Evolutionary conservation across 2,329 filamentous ascomycete species (phyloP).

Genomic region (Fusarium armeniacum): DNA sequence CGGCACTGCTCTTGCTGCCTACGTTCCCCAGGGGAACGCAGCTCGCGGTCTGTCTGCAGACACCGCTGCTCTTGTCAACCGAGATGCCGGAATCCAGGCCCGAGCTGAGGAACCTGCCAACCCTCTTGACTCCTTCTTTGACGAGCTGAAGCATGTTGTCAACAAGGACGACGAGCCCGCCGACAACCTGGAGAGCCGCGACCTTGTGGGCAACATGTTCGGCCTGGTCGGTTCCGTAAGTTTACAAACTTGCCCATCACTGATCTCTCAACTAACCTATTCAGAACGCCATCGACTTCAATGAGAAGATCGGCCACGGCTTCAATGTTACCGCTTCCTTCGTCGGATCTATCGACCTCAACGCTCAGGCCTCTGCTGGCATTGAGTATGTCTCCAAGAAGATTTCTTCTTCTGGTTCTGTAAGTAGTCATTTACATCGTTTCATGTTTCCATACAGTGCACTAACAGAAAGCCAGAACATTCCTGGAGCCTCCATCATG

Average conservation of each 20-base stretch:
- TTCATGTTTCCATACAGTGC: too few relatives aligned
- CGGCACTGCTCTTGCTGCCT: background rate
- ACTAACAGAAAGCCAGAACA: background rate
- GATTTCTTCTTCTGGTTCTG: background rate
- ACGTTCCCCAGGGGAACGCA: background rate
- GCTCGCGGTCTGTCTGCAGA: background rate
- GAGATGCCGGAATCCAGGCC: background rate
- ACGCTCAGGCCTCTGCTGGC: background rate
- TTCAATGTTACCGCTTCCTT: background rate
- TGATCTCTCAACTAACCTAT: background rate
- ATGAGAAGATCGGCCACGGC: background rate
- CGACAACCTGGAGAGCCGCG: background rate
- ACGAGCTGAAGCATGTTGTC: background rate
- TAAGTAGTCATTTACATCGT: rapidly evolving
- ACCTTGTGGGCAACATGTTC: background rate
- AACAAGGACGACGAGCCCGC: background rate
- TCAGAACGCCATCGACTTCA: background rate
- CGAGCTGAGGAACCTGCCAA: background rate
- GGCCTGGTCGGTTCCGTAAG: background rate
- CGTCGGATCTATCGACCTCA: background rate
- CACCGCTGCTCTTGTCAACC: background rate
- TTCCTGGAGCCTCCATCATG: background rate
- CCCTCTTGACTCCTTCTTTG: background rate
- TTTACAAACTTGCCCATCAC: too few relatives aligned
- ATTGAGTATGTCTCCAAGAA: background rate